A percentile compares a stretch with the other conserved stretches of the same genome.
Evolutionary conservation across 2,329 filamentous ascomycete genomes (phyloP).

Genomic region (Trichoderma asperellum): DNA sequence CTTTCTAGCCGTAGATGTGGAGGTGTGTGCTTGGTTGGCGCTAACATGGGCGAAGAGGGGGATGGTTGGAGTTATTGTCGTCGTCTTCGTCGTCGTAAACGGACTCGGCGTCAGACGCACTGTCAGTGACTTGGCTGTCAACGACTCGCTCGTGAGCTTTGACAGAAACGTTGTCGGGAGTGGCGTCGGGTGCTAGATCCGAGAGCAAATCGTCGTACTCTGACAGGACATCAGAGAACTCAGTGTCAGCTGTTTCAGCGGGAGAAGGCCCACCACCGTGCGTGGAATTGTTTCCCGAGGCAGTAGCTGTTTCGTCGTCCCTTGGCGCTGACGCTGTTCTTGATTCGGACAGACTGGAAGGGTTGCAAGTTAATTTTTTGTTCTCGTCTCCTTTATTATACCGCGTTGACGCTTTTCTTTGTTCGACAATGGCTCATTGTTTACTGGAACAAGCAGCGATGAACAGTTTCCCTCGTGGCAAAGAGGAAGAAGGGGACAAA

Average conservation of each 20-base stretch:
- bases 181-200: conserved; percentile 38
- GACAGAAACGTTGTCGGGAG: conserved; percentile 36
- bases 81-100: conserved; percentile 33
- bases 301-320: conserved; percentile 25
- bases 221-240: conserved; percentile 47
- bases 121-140: conserved; percentile 39
- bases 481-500: not conserved
- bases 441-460: not conserved
- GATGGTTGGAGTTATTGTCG: conserved; percentile 44
- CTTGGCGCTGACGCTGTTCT: conserved; percentile 15
- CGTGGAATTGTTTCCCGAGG: conserved; percentile 24
- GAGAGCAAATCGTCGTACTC: conserved; percentile 51
- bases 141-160: conserved; percentile 39
- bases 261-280: conserved; percentile 6
- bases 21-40: conserved; percentile 52
- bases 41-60: conserved; percentile 52
- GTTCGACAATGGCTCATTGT: not conserved
- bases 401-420: not conserved
- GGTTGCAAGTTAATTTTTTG: not conserved
- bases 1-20: conserved; percentile 57
- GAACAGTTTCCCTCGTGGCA: not conserved
- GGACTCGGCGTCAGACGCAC: conserved; percentile 32
- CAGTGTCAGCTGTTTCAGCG: conserved; percentile 41
- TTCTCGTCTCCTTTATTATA: not conserved
- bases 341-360: not conserved